Evolutionary conservation across 805 yeast genomes (phyloP).

Genomic region (Cyberlindnera euphorbiae): DNA sequence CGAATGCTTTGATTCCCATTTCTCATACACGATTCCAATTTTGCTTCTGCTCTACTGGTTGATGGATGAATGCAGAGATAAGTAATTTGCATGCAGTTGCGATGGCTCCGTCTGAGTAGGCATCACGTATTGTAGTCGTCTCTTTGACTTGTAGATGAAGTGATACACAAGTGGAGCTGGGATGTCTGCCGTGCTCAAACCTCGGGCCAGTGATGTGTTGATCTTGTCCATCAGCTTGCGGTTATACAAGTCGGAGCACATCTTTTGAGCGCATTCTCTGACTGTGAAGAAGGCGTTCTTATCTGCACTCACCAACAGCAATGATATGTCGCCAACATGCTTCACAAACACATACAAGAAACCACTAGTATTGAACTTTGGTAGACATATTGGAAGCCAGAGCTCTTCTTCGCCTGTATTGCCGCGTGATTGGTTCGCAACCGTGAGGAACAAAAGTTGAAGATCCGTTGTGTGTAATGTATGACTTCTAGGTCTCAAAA

Average conservation of each 20-base stretch:
- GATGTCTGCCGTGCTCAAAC: constrained; percentile 44
- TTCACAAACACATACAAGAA: constrained; percentile 79
- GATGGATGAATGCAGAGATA: constrained; percentile 23
- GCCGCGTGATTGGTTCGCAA: constrained; percentile 41
- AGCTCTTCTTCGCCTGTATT: constrained; percentile 54
- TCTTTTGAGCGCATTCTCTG: constrained; percentile 51
- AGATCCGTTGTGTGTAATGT: constrained; percentile 78
- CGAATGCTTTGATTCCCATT: constrained; percentile 29
- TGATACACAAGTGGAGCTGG: constrained; percentile 63
- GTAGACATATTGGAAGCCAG: constrained; percentile 93
- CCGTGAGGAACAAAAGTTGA: constrained; percentile 65
- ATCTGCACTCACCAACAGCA: constrained; percentile 48
- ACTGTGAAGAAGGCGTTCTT: constrained; percentile 76
- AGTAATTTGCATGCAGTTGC: constrained; percentile 21
- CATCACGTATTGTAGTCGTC: constrained; percentile 59
- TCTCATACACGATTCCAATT: constrained; percentile 42
- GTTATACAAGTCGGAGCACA: constrained; percentile 38
- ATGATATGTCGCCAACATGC: constrained; percentile 42
- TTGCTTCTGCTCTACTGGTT: constrained; percentile 25
- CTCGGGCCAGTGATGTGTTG: constrained; percentile 30
- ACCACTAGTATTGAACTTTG: constrained; percentile 84
- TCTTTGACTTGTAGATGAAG: constrained; percentile 73
- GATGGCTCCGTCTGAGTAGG: constrained; percentile 18
- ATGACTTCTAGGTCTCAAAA: constrained; percentile 73
- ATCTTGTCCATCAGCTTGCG: constrained; percentile 35